Base-by-base conservation (phyloP, 163 green algal species). In the Volvox carteri region DNA sequence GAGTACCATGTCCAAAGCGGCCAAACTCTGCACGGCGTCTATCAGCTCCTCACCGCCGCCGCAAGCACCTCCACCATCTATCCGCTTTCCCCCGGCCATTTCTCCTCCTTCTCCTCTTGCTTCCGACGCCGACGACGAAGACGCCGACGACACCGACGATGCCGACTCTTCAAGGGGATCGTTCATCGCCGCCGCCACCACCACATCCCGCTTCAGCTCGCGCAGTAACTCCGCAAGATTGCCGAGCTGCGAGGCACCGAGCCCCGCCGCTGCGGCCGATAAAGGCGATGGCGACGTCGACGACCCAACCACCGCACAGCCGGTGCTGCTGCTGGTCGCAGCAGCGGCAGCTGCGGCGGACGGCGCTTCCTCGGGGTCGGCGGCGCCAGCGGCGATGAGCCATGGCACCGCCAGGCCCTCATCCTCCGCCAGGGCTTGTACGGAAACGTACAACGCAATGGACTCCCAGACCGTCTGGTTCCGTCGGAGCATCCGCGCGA, bases 121-220 rank as follows among this genome's bases (percentile, higher is more conserved):
- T 16, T 60, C 50, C 16, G 18, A 11, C 60, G 2, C 60, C 60
- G 60, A 30, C 37, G 60, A 9, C 60, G 19, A 16, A 39, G 54
- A 5, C 54, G 54, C 54, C 28, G 8, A 30, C 54, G 54, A 30
- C 19, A 11, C 7, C 54, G 54, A 19, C 8, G 54, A 60, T 60
- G 50, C 50, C 28, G 7, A 65, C 8, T 23, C 54, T 65, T 65
- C 54, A 12, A 25, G 54, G 7, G 54, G 2, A 4, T 72, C 25
- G 11, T 14, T 58, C 60, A 25, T 46, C 44, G 73, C 73, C 41
- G 73, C 73, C 73, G 16, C 44, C 44, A 81, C 73, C 73, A 81
- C 73, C 44, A 81, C 44, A 12, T 81, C 44, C n/a, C 73, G 73
- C n/a, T n/a, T 50, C 21, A 81, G 73, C 42, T 81, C 44, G 16